These are phyloP conservation scores for Hypoxylon sp. DNA, from an alignment of 2,329 filamentous ascomycete genomes.

Conservation along the genomic window DNA sequence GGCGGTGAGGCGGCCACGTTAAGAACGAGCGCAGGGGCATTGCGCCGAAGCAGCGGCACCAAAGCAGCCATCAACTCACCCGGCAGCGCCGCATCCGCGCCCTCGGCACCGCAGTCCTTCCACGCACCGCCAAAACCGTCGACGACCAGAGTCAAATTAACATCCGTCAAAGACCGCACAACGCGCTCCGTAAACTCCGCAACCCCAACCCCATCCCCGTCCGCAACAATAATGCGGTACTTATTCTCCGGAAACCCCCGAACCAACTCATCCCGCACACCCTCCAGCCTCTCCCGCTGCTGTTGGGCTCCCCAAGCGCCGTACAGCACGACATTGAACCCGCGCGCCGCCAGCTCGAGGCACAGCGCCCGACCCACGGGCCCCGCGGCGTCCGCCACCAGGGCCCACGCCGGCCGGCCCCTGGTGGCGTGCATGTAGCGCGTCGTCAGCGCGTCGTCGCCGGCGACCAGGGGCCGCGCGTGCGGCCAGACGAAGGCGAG, in stretches of 20 bases:
- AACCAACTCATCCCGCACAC: conserved; percentile 53
- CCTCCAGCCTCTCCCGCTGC: conserved; percentile 55
- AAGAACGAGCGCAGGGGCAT: conserved; percentile 40
- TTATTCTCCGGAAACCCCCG: conserved; percentile 53
- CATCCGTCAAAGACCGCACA: conserved; percentile 40
- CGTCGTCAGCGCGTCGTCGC: conserved; percentile 20
- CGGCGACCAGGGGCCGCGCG: conserved; percentile 25
- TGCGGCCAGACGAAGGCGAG: conserved; percentile 38
- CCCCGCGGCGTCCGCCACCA: conserved; percentile 64
- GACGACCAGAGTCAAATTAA: conserved; percentile 62
- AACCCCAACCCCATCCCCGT: conserved; percentile 42
- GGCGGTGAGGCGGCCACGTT: conserved; percentile 35
- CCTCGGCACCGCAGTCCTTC: neutral
- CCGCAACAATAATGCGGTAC: conserved; percentile 57
- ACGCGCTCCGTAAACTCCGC: conserved; percentile 44
- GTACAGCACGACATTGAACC: conserved; percentile 69
- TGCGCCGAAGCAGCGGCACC: conserved; percentile 39
- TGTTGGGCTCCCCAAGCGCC: conserved; percentile 48
- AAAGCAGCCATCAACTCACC: conserved; percentile 38
- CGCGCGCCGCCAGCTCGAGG: conserved; percentile 60
- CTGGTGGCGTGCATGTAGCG: conserved; percentile 42
- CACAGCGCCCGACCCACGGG: conserved; percentile 65
- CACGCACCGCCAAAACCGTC: conserved; percentile 58
- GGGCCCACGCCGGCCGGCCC: conserved; percentile 54
- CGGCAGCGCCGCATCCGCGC: conserved; percentile 32